Base-by-base conservation (phyloP, 106 monocot genomes). In the Dioscorea alata region DNA sequence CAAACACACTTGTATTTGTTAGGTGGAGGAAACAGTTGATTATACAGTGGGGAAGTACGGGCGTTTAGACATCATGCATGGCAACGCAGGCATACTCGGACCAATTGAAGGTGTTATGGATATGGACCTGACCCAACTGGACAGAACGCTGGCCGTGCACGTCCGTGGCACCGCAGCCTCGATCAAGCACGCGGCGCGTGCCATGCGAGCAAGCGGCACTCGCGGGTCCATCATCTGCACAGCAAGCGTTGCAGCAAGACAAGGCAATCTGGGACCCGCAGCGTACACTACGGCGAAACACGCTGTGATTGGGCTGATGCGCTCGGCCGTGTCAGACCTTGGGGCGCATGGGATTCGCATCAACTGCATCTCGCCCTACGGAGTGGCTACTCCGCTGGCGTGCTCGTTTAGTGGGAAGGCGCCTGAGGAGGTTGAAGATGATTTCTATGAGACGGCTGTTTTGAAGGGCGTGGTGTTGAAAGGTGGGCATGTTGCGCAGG, bases 261-360 rank as follows among this genome's bases (percentile, higher is more conserved):
- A 48, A 22, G 79, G 59, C 2, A 79, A 79, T 54, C 19, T 68
- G 13, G 72, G 64, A 7, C 68, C 76, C 4, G 71, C 50, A 14
- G 13, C 58, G 25, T 84, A 84, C 75, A 72, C 72, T 33, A 62
- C 69, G 9, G 79, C 84, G 50, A 84, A 84, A 59, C 84, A 84
- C 67, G 84, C 79, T 16, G 42, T 84, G 62, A 58, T 79, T 25
- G 84, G 84, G 51, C 24, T 79, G 57, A 73, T 76, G 15, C 53
- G 59, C 33, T 24, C 57, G 8, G 79, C 76, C 3, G 75, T 79
- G n/a, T 67, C 33, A 4, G 84, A 84, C 68, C 79, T 84, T 4
- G 84, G 84, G 12, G 21, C 8, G 61, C 35, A 70, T 16, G 84
- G 84, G 16, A 62, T 84, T 20, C 63, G 80, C 16, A 80, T 80